These are phyloP conservation scores for Phoenix dactylifera DNA, from an alignment of 176 grass and related monocot species.

Conservation along the genomic window DNA sequence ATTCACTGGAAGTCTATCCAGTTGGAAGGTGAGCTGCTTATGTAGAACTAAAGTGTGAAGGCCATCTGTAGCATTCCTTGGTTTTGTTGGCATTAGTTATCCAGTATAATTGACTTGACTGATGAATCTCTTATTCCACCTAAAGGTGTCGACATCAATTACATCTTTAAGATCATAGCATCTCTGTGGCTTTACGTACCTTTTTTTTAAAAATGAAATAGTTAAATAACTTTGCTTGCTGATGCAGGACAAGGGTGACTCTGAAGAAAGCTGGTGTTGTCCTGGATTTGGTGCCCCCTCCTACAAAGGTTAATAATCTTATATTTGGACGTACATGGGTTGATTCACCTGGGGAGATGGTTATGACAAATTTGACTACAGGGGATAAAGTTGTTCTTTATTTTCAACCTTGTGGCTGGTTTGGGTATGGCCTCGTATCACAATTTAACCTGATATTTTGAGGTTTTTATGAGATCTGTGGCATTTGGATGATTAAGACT, in stretches of 20 bases:
- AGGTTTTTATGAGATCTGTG: no score
- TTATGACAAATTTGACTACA: constrained; percentile 75
- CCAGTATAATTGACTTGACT: no score
- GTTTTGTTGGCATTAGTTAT: no score
- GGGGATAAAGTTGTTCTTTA: constrained; percentile 87
- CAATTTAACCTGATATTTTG: constrained; percentile 2
- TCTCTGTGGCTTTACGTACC: no score
- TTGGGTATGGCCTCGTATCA: constrained; percentile 46
- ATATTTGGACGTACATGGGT: constrained; percentile 95
- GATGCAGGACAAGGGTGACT: constrained; percentile 56
- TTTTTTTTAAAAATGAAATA: no score
- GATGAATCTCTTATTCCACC: no score
- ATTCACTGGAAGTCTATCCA: constrained; percentile 86
- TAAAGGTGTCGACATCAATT: no score
- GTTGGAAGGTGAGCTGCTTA: constrained; percentile 59
- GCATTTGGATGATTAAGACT: no score
- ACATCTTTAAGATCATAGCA: no score
- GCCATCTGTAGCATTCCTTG: no score
- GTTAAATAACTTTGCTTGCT: background rate
- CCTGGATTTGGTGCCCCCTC: constrained; percentile 79
- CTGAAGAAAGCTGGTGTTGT: constrained; percentile 71
- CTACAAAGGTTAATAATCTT: constrained; percentile 80
- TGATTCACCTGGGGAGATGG: constrained; percentile 79
- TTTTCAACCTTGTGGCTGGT: constrained; percentile 94
- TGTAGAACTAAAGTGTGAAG: background rate